phyloP scores from a whole-genome alignment of 208 protist species.

The Crithidia bombi region DNA sequence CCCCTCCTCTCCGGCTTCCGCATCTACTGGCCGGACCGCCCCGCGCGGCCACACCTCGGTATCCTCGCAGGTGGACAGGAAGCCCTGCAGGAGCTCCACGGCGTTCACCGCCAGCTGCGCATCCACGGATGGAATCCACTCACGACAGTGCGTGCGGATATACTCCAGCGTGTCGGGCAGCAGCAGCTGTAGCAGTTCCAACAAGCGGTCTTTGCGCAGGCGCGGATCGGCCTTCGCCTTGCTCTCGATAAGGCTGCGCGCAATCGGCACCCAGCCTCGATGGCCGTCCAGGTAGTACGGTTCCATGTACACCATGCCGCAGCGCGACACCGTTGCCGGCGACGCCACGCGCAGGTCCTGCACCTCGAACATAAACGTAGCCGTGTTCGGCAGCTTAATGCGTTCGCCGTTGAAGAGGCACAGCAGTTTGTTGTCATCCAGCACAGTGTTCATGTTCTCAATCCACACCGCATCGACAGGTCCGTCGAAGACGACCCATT shows the following conservation, averaged over 20 bases:
- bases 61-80: conserved; percentile 64
- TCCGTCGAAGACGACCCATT: conserved; percentile 98
- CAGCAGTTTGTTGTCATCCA: conserved; percentile 99
- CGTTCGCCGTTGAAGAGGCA: conserved; percentile 97
- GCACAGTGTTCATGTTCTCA: conserved; percentile 99
- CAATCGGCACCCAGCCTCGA: conserved; percentile 90
- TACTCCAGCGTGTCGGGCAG: conserved; percentile 89
- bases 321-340: conserved; percentile 98
- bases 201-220: conserved; percentile 66
- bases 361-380: conserved; percentile 98
- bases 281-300: conserved; percentile 90
- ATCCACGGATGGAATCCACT: conserved; percentile 92
- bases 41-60: conserved; percentile 56
- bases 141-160: conserved; percentile 83
- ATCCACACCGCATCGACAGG: conserved; percentile 99
- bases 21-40: conserved; percentile 42
- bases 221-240: conserved; percentile 50
- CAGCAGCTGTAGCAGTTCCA: conserved; percentile 72
- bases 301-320: conserved; percentile 99
- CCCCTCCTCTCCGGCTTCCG: conserved; percentile 32
- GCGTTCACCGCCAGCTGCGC: conserved; percentile 91
- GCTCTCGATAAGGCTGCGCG: conserved; percentile 61
- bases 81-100: conserved; percentile 89
- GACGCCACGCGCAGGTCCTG: conserved; percentile 97
- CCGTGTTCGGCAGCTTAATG: conserved; percentile 94